Percentiles rank a stretch among this genome's conserved stretches.
These are phyloP conservation scores for Tolypocladium guangdongense DNA, from an alignment of 2,329 filamentous ascomycete genomes.

Conservation along the genomic window DNA sequence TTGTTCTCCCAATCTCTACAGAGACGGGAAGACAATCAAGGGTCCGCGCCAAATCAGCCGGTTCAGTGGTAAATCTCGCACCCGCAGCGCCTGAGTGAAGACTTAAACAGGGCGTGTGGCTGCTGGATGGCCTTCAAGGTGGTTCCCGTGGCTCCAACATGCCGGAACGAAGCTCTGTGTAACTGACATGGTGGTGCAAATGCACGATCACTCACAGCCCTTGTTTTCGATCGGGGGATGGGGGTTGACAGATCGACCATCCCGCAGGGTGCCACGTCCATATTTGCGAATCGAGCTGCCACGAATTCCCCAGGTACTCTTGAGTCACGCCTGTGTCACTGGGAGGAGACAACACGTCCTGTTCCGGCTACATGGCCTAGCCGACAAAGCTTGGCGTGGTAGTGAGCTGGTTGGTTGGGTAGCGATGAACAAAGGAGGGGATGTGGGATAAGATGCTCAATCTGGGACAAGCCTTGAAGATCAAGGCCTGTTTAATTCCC, in stretches of 20 bases:
- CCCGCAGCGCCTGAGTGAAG: neutral
- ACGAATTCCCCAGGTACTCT: neutral
- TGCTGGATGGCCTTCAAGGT: neutral
- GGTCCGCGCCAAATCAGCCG: neutral
- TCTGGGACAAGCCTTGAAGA: neutral
- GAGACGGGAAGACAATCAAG: neutral
- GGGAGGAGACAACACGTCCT: neutral
- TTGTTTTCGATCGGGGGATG: neutral
- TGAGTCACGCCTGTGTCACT: neutral
- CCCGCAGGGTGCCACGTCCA: neutral
- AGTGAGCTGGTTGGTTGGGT: neutral
- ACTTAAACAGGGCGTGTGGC: neutral
- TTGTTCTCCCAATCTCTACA: no score
- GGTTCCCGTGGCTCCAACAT: neutral
- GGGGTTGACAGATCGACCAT: neutral
- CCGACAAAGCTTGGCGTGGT: neutral
- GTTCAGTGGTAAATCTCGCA: no score
- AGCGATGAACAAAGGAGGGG: neutral
- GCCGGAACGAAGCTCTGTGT: neutral
- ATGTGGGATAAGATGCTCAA: neutral
- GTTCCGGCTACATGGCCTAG: no score
- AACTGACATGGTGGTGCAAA: neutral
- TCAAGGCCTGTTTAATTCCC: neutral
- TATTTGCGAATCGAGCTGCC: neutral
- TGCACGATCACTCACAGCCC: neutral